Percentiles rank a stretch among this genome's conserved stretches.
phyloP scores from a whole-genome alignment of 2,329 filamentous ascomycete genomes.

The Colletotrichum tanaceti region DNA sequence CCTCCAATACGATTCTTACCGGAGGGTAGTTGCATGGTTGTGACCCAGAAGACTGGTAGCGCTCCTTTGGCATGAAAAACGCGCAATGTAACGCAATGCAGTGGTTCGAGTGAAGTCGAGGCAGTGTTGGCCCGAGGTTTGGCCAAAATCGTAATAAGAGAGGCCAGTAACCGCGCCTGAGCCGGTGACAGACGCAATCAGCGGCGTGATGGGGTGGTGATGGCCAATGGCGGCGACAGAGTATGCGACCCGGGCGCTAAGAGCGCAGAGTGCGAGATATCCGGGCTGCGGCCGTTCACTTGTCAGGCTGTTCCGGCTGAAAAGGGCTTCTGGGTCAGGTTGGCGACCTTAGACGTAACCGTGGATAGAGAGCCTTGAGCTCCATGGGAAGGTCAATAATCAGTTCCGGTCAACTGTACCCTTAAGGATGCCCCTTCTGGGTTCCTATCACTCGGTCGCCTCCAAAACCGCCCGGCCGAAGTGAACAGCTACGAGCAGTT shows the following conservation, averaged over 20 bases:
- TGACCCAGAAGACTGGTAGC: slow-evolving; percentile 48
- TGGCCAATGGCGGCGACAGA: slow-evolving; percentile 36
- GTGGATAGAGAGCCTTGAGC: slow-evolving; percentile 9
- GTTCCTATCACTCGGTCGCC: slow-evolving; percentile 13
- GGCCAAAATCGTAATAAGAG: slow-evolving; percentile 6
- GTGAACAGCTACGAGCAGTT: slow-evolving; percentile 11
- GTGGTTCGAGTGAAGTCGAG: slow-evolving; percentile 5
- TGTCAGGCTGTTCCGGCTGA: slow-evolving; percentile 15
- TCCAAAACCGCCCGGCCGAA: slow-evolving; percentile 6
- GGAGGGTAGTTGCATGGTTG: slow-evolving; percentile 5
- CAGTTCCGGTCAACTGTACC: not conserved
- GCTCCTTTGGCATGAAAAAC: slow-evolving; percentile 46
- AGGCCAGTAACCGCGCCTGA: slow-evolving; percentile 28
- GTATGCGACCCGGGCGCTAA: slow-evolving; percentile 39
- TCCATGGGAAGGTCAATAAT: not conserved
- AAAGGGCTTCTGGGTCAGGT: slow-evolving; percentile 14
- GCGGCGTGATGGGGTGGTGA: slow-evolving; percentile 28
- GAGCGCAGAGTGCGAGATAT: slow-evolving; percentile 12
- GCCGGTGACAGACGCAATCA: slow-evolving; percentile 34
- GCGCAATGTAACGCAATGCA: slow-evolving; percentile 30
- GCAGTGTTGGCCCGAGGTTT: slow-evolving; percentile 19
- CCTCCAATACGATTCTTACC: slow-evolving; percentile 12
- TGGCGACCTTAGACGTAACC: slow-evolving; percentile 8
- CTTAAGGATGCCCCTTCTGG: not conserved
- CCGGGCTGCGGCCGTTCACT: slow-evolving; percentile 11